Percentiles rank a stretch among this genome's conserved stretches.
phyloP scores from a whole-genome alignment of 805 yeast genomes.

The Saccharomyces eubayanus region DNA sequence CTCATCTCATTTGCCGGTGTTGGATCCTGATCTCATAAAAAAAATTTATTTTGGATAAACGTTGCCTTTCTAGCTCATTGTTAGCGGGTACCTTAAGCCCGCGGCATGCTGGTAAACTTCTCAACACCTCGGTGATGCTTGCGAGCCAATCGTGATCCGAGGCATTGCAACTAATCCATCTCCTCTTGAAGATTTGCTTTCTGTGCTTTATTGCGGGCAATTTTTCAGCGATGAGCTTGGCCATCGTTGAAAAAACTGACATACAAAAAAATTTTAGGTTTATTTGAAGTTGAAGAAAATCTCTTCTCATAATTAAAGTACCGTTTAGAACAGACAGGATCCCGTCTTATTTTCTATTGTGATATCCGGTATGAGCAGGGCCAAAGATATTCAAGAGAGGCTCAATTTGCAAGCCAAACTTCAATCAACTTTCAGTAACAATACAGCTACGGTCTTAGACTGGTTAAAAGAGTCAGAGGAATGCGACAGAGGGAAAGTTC shows the following conservation, averaged over 20 bases:
- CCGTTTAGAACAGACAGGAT: neutral
- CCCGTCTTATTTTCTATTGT: neutral
- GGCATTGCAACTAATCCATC: too few relatives aligned
- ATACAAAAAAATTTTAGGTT: neutral
- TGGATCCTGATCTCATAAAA: too few relatives aligned
- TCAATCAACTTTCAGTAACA: conserved; percentile 19
- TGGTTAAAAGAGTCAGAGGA: conserved; percentile 18
- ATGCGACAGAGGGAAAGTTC: conserved; percentile 1
- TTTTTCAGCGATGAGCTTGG: too few relatives aligned
- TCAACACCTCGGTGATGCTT: too few relatives aligned
- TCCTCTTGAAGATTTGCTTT: too few relatives aligned
- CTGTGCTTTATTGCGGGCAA: too few relatives aligned
- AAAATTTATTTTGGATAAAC: too few relatives aligned
- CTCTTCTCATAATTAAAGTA: neutral
- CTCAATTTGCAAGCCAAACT: conserved; percentile 27
- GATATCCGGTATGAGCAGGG: conserved; percentile 22
- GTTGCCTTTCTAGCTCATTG: too few relatives aligned
- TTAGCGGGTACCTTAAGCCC: too few relatives aligned
- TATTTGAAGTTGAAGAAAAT: neutral
- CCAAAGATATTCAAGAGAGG: conserved; percentile 30
- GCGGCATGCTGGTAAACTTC: too few relatives aligned
- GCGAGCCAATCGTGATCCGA: too few relatives aligned
- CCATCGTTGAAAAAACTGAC: neutral
- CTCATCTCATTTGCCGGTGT: too few relatives aligned
- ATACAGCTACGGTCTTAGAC: conserved; percentile 17